Percentiles rank a stretch among this genome's conserved stretches.
phyloP scores from a whole-genome alignment of 2,329 filamentous ascomycete genomes.

The Tolypocladium sp. region DNA sequence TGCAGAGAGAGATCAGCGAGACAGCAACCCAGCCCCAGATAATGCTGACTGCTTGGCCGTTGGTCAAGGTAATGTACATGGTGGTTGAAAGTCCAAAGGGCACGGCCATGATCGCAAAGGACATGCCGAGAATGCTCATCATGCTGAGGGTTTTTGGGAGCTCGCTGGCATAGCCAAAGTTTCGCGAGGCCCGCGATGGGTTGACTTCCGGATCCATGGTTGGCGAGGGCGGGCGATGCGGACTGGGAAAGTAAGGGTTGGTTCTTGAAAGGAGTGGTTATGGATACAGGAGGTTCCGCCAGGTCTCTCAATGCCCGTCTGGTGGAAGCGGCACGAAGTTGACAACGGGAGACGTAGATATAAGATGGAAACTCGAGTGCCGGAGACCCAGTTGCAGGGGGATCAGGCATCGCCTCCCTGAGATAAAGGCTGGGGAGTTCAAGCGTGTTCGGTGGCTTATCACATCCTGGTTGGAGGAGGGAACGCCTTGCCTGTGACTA shows the following conservation, averaged over 20 bases:
- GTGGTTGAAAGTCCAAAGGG: conserved; percentile 41
- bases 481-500: background rate
- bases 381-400: background rate
- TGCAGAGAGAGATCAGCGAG: conserved; percentile 61
- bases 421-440: background rate
- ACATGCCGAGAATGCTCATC: conserved; percentile 38
- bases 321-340: background rate
- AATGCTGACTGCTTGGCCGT: conserved; percentile 63
- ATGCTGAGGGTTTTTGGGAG: conserved; percentile 40
- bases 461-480: background rate
- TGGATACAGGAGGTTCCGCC: background rate
- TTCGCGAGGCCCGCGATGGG: background rate
- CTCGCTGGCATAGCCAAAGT: conserved; percentile 39
- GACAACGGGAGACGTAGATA: background rate
- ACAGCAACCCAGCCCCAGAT: conserved; percentile 61
- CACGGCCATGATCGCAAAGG: conserved; percentile 41
- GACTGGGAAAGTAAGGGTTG: background rate
- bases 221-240: background rate
- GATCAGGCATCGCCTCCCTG: background rate
- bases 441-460: background rate
- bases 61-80: conserved; percentile 48
- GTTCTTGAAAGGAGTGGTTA: background rate
- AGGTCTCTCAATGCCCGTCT: background rate
- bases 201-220: background rate
- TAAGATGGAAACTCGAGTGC: background rate